A percentile compares a stretch with the other conserved stretches of the same genome.
Conservation (phyloP, 805 yeast genomes). For the Brettanomyces anomalus region DNA sequence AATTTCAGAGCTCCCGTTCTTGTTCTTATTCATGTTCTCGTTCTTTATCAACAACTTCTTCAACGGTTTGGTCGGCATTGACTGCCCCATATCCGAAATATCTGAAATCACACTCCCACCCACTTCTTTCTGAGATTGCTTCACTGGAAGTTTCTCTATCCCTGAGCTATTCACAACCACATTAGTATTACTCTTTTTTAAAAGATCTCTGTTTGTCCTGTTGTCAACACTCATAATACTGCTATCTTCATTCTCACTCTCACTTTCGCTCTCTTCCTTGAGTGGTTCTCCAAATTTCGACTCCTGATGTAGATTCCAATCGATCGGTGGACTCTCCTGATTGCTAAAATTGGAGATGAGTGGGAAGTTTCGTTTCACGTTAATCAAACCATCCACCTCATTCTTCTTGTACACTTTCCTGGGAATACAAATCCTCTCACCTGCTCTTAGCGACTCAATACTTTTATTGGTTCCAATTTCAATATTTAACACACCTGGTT, state of each 20-base stretch:
- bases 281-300: neutral
- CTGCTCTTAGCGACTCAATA: neutral
- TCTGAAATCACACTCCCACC: too few relatives aligned
- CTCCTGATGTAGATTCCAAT: neutral
- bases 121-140: too few relatives aligned
- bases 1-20: too few relatives aligned
- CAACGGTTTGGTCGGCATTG: too few relatives aligned
- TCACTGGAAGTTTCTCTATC: too few relatives aligned
- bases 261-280: constrained; percentile 3
- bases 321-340: constrained; percentile 7
- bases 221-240: too few relatives aligned
- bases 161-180: too few relatives aligned
- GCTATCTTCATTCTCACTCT: constrained; percentile 1
- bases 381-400: neutral
- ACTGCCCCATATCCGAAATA: too few relatives aligned
- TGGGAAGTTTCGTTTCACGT: constrained; percentile 6
- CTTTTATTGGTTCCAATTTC: neutral
- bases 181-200: too few relatives aligned
- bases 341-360: constrained; percentile 1
- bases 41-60: too few relatives aligned
- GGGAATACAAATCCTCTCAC: neutral
- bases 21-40: too few relatives aligned
- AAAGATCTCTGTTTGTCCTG: too few relatives aligned
- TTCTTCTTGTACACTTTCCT: constrained; percentile 1
- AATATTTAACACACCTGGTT: neutral